Evolutionary conservation across 1,284 basidiomycete species (phyloP).

Genomic region (Trichosporon coremiiforme): DNA sequence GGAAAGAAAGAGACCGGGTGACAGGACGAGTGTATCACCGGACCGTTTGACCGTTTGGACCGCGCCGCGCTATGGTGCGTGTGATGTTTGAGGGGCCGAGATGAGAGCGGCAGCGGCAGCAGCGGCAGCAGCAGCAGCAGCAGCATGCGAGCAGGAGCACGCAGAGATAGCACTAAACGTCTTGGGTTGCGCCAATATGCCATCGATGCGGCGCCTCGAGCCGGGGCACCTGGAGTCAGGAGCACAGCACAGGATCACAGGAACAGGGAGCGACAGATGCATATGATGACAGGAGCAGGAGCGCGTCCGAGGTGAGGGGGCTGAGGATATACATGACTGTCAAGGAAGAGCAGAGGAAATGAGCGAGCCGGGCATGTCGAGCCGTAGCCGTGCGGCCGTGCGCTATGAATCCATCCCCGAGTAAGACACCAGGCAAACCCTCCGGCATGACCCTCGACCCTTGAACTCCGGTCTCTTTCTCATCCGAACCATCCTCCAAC

Average conservation of each 20-base stretch:
- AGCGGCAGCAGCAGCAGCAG: not conserved
- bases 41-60: not conserved
- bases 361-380: no score
- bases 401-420: conserved; percentile 4
- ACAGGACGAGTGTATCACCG: conserved; percentile 12
- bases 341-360: conserved; percentile 9
- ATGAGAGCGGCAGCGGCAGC: not conserved
- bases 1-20: conserved; percentile 1
- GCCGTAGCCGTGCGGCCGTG: not conserved
- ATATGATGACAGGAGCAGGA: not conserved
- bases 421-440: conserved; percentile 2
- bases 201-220: not conserved
- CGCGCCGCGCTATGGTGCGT: conserved; percentile 11
- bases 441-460: conserved; percentile 2
- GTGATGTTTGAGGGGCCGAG: conserved; percentile 7
- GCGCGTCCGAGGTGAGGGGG: not conserved
- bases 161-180: not conserved
- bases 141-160: not conserved
- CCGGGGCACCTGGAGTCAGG: not conserved
- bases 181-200: not conserved
- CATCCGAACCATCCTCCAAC: conserved; percentile 2
- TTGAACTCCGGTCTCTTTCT: conserved; percentile 15
- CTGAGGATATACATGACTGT: not conserved
- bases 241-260: conserved; percentile 1
- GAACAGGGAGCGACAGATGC: not conserved